Evolutionary conservation across 768 basidiomycete genomes (phyloP).

Genomic region (Suillus americanus): DNA sequence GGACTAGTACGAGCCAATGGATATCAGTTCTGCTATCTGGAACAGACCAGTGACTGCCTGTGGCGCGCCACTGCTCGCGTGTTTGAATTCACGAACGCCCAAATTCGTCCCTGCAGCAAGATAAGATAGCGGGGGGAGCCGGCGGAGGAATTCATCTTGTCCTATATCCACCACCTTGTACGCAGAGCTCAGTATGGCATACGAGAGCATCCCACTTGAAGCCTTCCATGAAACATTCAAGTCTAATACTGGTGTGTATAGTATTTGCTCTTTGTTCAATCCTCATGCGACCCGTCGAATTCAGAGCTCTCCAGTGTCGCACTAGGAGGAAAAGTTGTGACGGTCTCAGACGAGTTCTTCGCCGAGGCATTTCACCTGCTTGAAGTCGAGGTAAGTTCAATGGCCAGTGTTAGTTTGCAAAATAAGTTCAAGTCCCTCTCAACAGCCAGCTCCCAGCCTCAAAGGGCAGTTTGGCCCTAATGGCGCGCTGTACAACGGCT

Average conservation of each 20-base stretch:
- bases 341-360: conserved; percentile 95
- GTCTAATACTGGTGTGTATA: conserved; percentile 47
- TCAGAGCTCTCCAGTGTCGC: conserved; percentile 87
- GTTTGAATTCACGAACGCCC: not conserved
- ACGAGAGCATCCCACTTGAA: conserved; percentile 43
- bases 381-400: conserved; percentile 63
- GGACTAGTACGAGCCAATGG: not conserved
- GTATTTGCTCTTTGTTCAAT: not conserved
- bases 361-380: conserved; percentile 83
- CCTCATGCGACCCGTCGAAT: not conserved
- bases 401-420: not conserved
- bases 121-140: not conserved
- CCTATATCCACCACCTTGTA: not conserved
- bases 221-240: conserved; percentile 49
- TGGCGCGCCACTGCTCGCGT: not conserved
- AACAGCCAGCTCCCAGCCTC: conserved; percentile 78
- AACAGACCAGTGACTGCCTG: not conserved
- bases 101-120: not conserved
- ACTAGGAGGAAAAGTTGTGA: conserved; percentile 72
- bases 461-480: conserved; percentile 98
- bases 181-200: conserved; percentile 36
- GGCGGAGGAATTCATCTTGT: not conserved
- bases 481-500: conserved; percentile 91
- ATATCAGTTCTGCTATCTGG: not conserved
- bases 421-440: not conserved